These are phyloP conservation scores for Globisporangium megalacanthum DNA, from an alignment of 352 stramenopile species.

Conservation along the genomic window DNA sequence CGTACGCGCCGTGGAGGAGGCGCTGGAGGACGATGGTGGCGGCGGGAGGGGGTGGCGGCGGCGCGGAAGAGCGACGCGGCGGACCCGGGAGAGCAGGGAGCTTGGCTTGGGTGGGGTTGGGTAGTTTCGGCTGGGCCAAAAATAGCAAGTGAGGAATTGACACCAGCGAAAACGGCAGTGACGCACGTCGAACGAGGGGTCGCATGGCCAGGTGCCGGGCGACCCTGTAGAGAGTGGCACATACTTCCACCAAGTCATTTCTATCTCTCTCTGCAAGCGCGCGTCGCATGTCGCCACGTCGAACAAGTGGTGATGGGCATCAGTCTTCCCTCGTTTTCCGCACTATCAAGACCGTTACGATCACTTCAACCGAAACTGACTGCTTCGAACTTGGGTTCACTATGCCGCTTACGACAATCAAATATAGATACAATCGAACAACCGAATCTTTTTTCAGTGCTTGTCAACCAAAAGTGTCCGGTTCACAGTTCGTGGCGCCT, in stretches of 20 bases:
- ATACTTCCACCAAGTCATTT: not conserved
- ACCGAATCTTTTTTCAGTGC: not conserved
- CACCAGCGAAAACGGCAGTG: too few species aligned
- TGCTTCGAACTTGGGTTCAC: not conserved
- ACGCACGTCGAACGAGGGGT: not conserved
- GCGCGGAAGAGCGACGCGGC: not conserved
- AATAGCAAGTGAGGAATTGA: conserved; percentile 12
- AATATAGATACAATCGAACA: not conserved
- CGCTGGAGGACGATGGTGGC: conserved; percentile 15
- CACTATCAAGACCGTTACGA: not conserved
- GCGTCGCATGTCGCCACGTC: not conserved
- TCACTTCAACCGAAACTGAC: not conserved
- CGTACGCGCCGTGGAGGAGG: conserved; percentile 10
- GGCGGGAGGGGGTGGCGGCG: not conserved
- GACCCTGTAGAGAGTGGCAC: not conserved
- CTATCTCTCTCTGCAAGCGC: not conserved
- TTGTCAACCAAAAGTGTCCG: not conserved
- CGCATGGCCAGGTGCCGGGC: not conserved
- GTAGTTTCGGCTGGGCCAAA: conserved; percentile 14
- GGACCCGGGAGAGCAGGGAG: not conserved
- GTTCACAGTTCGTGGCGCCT: not conserved
- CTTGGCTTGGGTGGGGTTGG: not conserved
- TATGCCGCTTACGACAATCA: not conserved
- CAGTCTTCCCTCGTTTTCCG: not conserved
- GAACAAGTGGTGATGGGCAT: not conserved